Evolutionary conservation across 179 eudicot genomes (phyloP), one percentile per base, ranked within the genome.

Genomic region (Dionaea muscipula): DNA sequence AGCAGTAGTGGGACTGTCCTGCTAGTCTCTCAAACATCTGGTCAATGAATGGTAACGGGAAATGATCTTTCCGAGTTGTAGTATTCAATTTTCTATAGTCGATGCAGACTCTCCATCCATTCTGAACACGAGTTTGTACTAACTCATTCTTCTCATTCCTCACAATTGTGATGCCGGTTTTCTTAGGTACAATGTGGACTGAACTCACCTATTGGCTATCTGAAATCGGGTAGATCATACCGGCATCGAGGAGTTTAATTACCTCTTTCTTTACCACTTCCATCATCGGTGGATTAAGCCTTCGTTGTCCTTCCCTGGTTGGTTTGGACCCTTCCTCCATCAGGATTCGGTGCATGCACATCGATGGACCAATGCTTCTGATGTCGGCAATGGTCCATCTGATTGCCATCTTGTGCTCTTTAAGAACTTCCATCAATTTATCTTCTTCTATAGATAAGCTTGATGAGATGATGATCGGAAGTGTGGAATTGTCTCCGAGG

Each of bases 151-250:
- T 21, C 22, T 45, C 21, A 45, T 45, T 45, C 19, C 19, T 45
- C 13, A 7, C 48, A 3, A 7, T 18, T 6, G 14, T 45, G 21
- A 45, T 1, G 2, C 55, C 55, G 0, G 22, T n/a, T n/a, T n/a
- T n/a, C n/a, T n/a, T n/a, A n/a, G n/a, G n/a, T n/a, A n/a, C n/a
- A n/a, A n/a, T n/a, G 9, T 54, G 46, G 3, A 37, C 18, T 5
- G 57, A 45, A 10, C 45, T 37, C 10, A 54, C 57, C 45, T 19
- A 54, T 18, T 54, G 12, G 0, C 26, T 20, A 20, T 54, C 45
- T 7, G 28, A 54, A 35, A 54, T 54, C 2, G 57, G 57, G 26
- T 35, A 35, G 17, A 54, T 54, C 1, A 48, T 25, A 4, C 19
- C 17, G 7, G 3, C 14, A 48, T 48, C 27, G 22, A 25, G 13